Evolutionary conservation across 768 basidiomycete species (phyloP), one percentile per base, ranked within the genome.

Genomic region (Pisolithus microcarpus): DNA sequence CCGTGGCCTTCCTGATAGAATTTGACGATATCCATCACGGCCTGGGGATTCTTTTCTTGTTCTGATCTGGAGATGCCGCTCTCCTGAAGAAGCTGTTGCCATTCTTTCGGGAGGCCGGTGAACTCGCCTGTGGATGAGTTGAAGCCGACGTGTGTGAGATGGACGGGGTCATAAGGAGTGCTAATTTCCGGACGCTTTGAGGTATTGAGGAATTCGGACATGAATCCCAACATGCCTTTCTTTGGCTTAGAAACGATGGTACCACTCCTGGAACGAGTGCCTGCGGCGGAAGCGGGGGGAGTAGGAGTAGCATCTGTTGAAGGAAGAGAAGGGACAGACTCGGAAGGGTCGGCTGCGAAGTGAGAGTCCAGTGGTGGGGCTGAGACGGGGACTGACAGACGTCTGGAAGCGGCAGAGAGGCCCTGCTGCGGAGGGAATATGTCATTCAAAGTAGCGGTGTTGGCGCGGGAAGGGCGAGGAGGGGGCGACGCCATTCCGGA

Each of bases 131-230:
- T 98, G 51, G 91, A 95, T 6, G 91, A 90, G 69, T 99, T 97
- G 82, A 97, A 98, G 53, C 95, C 95, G 65, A 99, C 96, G 65
- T 99, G 96, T 3, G 96, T 98, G 62, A 99, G 86, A 73, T 98
- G 95, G 37, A 98, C 95, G 30, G 96, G 96, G 70, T 99, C 96
- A 66, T 95, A 98, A 0, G 96, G 96, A 0, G 93, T 94, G 65
- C 90, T 92, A 75, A 99, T 98, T 70, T 95, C 92, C 13, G 80
- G 82, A 11, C 86, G 80, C 60, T 88, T 91, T 37, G 78, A 77
- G 50, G 79, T 75, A 63, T 78, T 84, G 68, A 91, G 83, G 59
- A 91, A 83, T 63, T 89, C 83, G 38, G 85, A 78, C 61, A 90
- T 76, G 66, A 77, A 75, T 28, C 70, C 72, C 21, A 77, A 61